Evolutionary conservation across 2,329 filamentous ascomycete species (phyloP).

Genomic region (Apiospora rasikravindrae): DNA sequence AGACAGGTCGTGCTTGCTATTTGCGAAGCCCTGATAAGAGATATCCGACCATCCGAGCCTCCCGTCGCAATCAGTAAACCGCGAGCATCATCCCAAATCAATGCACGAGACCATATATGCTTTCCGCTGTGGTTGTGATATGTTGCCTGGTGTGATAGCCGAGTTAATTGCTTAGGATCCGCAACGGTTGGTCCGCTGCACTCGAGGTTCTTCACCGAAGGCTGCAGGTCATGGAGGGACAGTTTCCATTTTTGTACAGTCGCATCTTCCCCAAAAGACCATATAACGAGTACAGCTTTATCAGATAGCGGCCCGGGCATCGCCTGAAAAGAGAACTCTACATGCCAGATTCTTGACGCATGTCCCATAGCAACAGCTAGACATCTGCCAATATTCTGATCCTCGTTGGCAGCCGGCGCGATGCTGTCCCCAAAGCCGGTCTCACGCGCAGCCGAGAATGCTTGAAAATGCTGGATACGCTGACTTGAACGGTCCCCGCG

Average conservation of each 20-base stretch:
- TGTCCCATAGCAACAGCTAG: slow-evolving; percentile 85
- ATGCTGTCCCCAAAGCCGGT: slow-evolving; percentile 66
- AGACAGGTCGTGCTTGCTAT: neutral
- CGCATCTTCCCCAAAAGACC: slow-evolving; percentile 87
- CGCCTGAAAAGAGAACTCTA: slow-evolving; percentile 64
- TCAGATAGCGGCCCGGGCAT: slow-evolving; percentile 26
- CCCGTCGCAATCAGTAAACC: slow-evolving; percentile 68
- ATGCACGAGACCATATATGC: slow-evolving; percentile 82
- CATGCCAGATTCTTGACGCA: slow-evolving; percentile 85
- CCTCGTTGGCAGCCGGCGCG: slow-evolving; percentile 32
- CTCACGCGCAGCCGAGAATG: slow-evolving; percentile 50
- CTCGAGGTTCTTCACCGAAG: neutral
- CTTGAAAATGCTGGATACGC: slow-evolving; percentile 33
- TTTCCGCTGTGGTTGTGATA: slow-evolving; percentile 79
- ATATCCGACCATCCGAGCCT: slow-evolving; percentile 79
- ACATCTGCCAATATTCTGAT: slow-evolving; percentile 44
- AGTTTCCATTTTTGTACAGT: slow-evolving; percentile 76
- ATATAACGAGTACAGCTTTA: slow-evolving; percentile 56
- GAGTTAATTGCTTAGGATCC: slow-evolving; percentile 26
- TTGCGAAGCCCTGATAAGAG: slow-evolving; percentile 45
- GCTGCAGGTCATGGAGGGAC: slow-evolving; percentile 39
- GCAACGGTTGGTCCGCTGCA: slow-evolving; percentile 1
- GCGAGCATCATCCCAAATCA: slow-evolving; percentile 35
- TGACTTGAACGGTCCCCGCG: slow-evolving; percentile 37
- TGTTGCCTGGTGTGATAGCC: slow-evolving; percentile 58